Evolutionary conservation across 768 basidiomycete species (phyloP), one percentile per base, ranked within the genome.

Genomic region (Pleurotus pulmonarius): DNA sequence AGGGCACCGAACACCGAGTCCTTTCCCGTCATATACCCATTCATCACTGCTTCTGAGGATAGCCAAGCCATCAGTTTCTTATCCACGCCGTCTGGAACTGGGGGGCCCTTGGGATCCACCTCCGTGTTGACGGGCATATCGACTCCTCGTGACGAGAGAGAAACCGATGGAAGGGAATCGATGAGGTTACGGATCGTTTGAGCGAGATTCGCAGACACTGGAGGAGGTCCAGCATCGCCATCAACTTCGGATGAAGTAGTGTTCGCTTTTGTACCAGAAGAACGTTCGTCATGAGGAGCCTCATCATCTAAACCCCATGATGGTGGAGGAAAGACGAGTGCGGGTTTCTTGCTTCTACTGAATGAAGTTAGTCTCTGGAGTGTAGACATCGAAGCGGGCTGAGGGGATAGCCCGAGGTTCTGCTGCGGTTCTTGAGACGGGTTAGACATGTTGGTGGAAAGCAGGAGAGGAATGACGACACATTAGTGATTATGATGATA

Each of bases 11-110:
- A 88, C 5, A 90, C 74, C 11, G 83, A 83, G 59, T 81, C 74
- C 37, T 69, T 65, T 16, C 60, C 59, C 29, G 62, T 60, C 39
- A 72, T 65, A 18, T 74, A 73, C 8, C 86, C 82, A 52, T 83
- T 85, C 84, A 88, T 87, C n/a, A 83, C 67, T n/a, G 75, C 70
- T 56, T 86, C 77, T 1, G 83, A 82, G 12, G 82, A 80, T 26
- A 89, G 70, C 57, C 82, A 71, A 29, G 74, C 67, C 44, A 83
- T 70, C 34, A 83, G 70, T 49, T 75, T 71, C 3, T 76, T 67
- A 61, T 86, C 84, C 8, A 77, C 64, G 13, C 72, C 70, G n/a
- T 70, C 67, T 5, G 75, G 73, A 39, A 75, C 67, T 12, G 40
- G 53, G 6, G 52, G 26, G 4, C 55, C 60, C 48, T 46, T 46